These are phyloP conservation scores for Hebeloma cylindrosporum DNA, from an alignment of 768 basidiomycete genomes.

Conservation along the genomic window DNA sequence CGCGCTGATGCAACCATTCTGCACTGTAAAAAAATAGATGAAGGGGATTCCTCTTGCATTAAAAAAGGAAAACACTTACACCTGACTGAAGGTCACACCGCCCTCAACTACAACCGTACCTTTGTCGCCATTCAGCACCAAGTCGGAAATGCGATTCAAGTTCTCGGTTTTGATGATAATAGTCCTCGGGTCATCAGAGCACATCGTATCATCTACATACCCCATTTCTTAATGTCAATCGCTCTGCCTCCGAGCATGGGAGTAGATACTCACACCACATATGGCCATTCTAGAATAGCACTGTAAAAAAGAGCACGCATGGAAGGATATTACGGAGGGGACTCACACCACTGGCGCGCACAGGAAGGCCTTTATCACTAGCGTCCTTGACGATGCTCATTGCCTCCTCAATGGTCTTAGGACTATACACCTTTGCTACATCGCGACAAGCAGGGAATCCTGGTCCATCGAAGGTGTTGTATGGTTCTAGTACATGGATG, in stretches of 20 bases:
- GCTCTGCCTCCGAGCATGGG: neutral
- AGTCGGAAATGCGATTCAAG: conserved; percentile 33
- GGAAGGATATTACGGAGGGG: neutral
- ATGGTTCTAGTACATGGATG: too few species aligned
- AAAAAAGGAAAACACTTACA: conserved; percentile 20
- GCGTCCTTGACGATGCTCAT: conserved; percentile 33
- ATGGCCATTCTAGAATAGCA: conserved; percentile 34
- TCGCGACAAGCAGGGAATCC: conserved; percentile 36
- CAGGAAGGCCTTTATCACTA: conserved; percentile 26
- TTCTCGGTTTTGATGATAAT: conserved; percentile 36
- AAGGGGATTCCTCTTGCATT: too few species aligned
- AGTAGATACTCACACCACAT: conserved; percentile 35
- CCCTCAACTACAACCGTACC: conserved; percentile 37
- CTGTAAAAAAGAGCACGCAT: neutral
- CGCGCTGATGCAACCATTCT: conserved; percentile 35
- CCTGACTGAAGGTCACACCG: conserved; percentile 37
- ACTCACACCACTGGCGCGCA: conserved; percentile 37
- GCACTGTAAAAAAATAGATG: conserved; percentile 21
- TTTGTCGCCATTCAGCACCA: conserved; percentile 25
- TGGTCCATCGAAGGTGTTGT: conserved; percentile 36
- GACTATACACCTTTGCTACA: conserved; percentile 31
- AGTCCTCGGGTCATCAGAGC: conserved; percentile 35
- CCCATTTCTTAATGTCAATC: too few species aligned
- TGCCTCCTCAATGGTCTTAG: conserved; percentile 33
- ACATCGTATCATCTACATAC: conserved; percentile 36